Evolutionary conservation across 805 yeast species (phyloP).

Genomic region (Hemisphaericaspora nanyangensis): DNA sequence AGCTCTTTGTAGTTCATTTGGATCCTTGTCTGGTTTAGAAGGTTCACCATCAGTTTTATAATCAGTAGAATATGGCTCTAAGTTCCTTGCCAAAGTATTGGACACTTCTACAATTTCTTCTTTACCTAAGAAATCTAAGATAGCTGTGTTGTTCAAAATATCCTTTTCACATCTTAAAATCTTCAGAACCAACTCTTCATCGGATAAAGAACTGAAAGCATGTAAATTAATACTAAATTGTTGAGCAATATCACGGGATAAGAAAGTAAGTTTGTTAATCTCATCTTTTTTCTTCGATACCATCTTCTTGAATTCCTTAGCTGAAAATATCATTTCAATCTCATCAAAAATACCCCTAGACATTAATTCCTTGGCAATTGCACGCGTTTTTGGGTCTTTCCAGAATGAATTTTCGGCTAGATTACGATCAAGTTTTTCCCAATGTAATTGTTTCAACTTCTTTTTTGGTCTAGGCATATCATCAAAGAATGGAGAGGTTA

Average conservation of each 20-base stretch:
- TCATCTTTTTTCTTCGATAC: conserved; percentile 42
- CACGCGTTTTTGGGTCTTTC: conserved; percentile 44
- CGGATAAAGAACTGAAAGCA: conserved; percentile 50
- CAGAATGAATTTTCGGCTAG: conserved; percentile 58
- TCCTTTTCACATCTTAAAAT: conserved; percentile 59
- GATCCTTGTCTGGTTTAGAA: conserved; percentile 49
- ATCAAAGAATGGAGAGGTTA: conserved; percentile 25
- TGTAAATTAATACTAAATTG: conserved; percentile 79
- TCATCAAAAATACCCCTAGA: conserved; percentile 63
- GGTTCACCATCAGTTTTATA: conserved; percentile 27
- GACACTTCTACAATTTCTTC: conserved; percentile 63
- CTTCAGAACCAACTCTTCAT: conserved; percentile 49
- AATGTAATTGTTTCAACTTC: conserved; percentile 73
- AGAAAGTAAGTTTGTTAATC: conserved; percentile 47
- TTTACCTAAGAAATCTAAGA: conserved; percentile 65
- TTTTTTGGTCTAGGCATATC: conserved; percentile 54
- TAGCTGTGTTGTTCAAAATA: conserved; percentile 49
- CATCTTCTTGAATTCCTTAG: conserved; percentile 46
- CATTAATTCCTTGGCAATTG: conserved; percentile 47
- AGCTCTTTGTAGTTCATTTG: conserved; percentile 57
- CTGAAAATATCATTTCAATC: conserved; percentile 57
- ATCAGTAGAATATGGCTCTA: conserved; percentile 62
- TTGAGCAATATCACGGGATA: conserved; percentile 70
- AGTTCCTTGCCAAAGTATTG: conserved; percentile 48
- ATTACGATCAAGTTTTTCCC: conserved; percentile 65